These are phyloP conservation scores for Hygrophoropsis aurantiaca DNA, from an alignment of 768 basidiomycete genomes.

Conservation along the genomic window DNA sequence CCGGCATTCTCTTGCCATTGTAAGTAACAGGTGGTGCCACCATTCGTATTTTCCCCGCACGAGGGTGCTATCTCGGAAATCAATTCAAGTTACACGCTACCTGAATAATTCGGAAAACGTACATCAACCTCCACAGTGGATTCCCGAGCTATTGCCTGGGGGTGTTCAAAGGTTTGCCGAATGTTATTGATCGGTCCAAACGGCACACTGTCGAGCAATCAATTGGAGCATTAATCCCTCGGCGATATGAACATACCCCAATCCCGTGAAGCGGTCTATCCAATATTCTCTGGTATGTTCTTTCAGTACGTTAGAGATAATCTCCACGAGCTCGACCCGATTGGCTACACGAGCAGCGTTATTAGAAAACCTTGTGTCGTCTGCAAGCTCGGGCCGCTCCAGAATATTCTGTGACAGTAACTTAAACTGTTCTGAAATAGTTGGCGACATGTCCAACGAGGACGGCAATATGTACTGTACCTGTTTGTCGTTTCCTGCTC, in stretches of 20 bases:
- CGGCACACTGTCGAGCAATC: constrained; percentile 53
- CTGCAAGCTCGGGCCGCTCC: constrained; percentile 54
- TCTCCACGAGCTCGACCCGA: constrained; percentile 62
- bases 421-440: constrained; percentile 53
- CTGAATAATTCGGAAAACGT: constrained; percentile 33
- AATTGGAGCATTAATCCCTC: constrained; percentile 11
- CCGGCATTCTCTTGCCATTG: constrained; percentile 75
- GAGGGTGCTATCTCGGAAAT: constrained; percentile 53
- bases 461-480: constrained; percentile 31
- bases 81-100: constrained; percentile 23
- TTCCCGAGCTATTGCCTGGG: constrained; percentile 75
- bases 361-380: constrained; percentile 64
- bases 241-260: constrained; percentile 56
- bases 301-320: constrained; percentile 64
- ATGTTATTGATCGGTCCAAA: constrained; percentile 94
- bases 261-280: constrained; percentile 71
- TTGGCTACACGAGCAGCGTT: constrained; percentile 79
- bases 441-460: neutral
- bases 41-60: constrained; percentile 75
- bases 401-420: constrained; percentile 66
- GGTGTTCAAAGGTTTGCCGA: constrained; percentile 84
- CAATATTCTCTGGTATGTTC: constrained; percentile 66
- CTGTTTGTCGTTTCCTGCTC: constrained; percentile 88
- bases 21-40: constrained; percentile 81
- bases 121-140: constrained; percentile 80